Conservation (phyloP, 495 filamentous ascomycete genomes). For the Penicillium simplicissimum region DNA sequence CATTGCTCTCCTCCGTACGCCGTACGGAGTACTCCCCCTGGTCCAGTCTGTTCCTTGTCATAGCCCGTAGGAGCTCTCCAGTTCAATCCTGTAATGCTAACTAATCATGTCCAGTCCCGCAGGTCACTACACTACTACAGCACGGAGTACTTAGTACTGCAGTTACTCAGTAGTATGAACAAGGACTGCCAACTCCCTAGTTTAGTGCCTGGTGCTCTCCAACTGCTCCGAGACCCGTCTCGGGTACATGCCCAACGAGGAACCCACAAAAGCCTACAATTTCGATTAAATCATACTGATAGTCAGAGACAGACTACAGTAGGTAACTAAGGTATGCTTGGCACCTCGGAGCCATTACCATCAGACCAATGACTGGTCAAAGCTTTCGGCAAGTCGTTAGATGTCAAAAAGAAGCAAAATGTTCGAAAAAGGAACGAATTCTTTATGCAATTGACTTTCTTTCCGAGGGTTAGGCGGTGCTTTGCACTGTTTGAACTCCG, state of each 20-base stretch:
- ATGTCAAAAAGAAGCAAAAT: not conserved
- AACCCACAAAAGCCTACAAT: not conserved
- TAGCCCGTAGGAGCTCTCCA: not conserved
- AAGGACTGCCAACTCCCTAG: not conserved
- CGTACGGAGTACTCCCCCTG: not conserved
- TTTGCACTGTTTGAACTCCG: not conserved
- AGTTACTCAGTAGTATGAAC: not conserved
- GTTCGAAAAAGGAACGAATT: not conserved
- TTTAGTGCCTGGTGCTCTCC: not conserved
- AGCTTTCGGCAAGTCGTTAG: not conserved
- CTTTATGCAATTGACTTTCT: not conserved
- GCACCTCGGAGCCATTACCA: not conserved
- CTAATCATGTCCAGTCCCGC: not conserved
- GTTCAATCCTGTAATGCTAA: not conserved
- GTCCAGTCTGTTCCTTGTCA: not conserved
- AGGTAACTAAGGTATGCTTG: not conserved
- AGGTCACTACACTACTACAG: not conserved
- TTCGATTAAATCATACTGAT: not conserved
- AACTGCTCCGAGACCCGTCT: not conserved
- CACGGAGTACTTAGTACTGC: not conserved
- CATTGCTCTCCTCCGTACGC: not conserved
- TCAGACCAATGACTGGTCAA: not conserved
- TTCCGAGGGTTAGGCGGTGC: not conserved
- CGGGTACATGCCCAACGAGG: not conserved
- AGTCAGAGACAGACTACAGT: not conserved